Percentiles rank a stretch among this genome's conserved stretches.
phyloP scores from a whole-genome alignment of 164 flowering plant genomes.

The Saururus chinensis region DNA sequence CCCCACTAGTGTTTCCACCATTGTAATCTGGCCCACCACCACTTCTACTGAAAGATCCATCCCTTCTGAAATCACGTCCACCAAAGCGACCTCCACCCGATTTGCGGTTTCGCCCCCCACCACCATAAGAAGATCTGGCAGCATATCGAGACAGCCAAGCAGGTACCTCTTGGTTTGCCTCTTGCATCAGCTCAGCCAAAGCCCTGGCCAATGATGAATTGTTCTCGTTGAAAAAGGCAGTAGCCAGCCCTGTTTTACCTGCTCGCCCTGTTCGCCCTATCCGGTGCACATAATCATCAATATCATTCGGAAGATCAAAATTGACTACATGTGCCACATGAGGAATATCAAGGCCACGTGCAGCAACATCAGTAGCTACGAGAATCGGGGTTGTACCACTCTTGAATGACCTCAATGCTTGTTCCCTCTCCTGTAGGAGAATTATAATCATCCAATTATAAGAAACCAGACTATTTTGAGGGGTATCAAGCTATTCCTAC shows the following conservation, averaged over 20 bases:
- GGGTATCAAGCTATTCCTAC: too few relatives aligned
- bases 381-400: conserved; percentile 60
- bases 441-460: too few relatives aligned
- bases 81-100: conserved; percentile 59
- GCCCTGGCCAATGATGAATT: conserved; percentile 47
- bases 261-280: conserved; percentile 74
- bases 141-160: conserved; percentile 61
- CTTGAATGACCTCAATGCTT: conserved; percentile 58
- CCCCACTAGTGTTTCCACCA: conserved; percentile 21
- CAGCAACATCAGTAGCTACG: conserved; percentile 79
- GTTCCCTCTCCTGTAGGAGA: conserved; percentile 51
- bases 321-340: conserved; percentile 73
- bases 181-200: conserved; percentile 56
- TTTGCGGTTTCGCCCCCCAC: conserved; percentile 43
- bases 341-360: conserved; percentile 78
- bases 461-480: too few relatives aligned
- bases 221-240: conserved; percentile 72
- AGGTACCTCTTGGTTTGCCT: conserved; percentile 68
- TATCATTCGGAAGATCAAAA: conserved; percentile 74
- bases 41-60: conserved; percentile 28
- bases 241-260: conserved; percentile 55
- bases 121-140: conserved; percentile 34
- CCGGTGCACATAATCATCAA: conserved; percentile 72
- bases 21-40: conserved; percentile 23
- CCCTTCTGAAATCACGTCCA: conserved; percentile 58